Evolutionary conservation across 805 yeast species (phyloP).

Genomic region (Candida caryicola): DNA sequence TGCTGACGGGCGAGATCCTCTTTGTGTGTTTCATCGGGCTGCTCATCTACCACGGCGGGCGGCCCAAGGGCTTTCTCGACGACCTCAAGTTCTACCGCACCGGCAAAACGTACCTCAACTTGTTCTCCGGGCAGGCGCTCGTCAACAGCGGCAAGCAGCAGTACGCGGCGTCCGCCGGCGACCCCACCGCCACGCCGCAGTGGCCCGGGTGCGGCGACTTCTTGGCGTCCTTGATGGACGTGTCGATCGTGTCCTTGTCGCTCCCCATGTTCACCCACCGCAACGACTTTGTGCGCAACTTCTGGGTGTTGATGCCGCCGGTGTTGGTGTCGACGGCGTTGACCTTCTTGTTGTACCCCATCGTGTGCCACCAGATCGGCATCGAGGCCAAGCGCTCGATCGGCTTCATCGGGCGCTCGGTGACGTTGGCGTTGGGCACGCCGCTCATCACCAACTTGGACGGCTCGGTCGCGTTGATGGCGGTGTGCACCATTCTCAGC

Average conservation of each 20-base stretch:
- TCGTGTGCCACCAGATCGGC: slow-evolving; percentile 62
- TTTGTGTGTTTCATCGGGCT: slow-evolving; percentile 61
- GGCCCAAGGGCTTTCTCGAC: slow-evolving; percentile 48
- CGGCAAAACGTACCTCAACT: slow-evolving; percentile 59
- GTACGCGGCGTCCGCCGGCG: slow-evolving; percentile 10
- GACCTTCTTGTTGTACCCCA: slow-evolving; percentile 68
- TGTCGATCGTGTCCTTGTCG: slow-evolving; percentile 71
- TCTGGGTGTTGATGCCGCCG: slow-evolving; percentile 58
- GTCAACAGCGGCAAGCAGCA: slow-evolving; percentile 25
- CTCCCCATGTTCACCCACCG: slow-evolving; percentile 77
- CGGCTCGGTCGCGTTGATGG: slow-evolving; percentile 71
- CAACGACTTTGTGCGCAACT: slow-evolving; percentile 57
- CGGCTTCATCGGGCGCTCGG: slow-evolving; percentile 77
- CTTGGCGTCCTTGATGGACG: slow-evolving; percentile 66
- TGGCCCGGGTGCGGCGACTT: slow-evolving; percentile 86
- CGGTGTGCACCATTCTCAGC: slow-evolving; percentile 72
- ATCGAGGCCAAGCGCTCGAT: slow-evolving; percentile 58
- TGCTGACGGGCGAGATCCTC: slow-evolving; percentile 63
- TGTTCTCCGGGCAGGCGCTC: slow-evolving; percentile 45
- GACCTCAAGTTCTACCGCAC: slow-evolving; percentile 60
- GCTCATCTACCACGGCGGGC: slow-evolving; percentile 41
- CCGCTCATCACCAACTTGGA: slow-evolving; percentile 66
- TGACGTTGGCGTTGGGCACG: slow-evolving; percentile 75
- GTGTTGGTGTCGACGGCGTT: slow-evolving; percentile 52
- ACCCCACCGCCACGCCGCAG: slow-evolving; percentile 32